Conservation (phyloP, 495 filamentous ascomycete genomes). For the Durotheca rogersii region DNA sequence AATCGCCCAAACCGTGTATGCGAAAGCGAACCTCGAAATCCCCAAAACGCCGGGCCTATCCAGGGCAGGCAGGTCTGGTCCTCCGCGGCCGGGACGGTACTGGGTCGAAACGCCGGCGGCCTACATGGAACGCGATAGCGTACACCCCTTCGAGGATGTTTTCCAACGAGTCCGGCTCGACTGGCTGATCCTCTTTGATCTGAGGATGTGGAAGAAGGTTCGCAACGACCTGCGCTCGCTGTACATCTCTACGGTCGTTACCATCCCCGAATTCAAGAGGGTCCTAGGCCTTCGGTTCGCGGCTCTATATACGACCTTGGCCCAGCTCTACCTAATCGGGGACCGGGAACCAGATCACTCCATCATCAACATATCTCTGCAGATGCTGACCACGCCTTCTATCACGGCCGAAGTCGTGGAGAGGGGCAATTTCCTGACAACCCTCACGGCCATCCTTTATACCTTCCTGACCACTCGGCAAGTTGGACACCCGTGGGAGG, state of each 20-base stretch:
- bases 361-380: slow-evolving; percentile 93
- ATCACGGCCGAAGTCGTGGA: slow-evolving; percentile 94
- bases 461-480: slow-evolving; percentile 95
- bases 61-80: slow-evolving; percentile 33
- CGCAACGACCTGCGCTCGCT: slow-evolving; percentile 87
- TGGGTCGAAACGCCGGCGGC: slow-evolving; percentile 80
- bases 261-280: slow-evolving; percentile 94
- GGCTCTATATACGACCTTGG: slow-evolving; percentile 87
- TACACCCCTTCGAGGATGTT: slow-evolving; percentile 78
- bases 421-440: slow-evolving; percentile 94
- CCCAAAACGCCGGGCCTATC: slow-evolving; percentile 55
- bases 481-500: slow-evolving; percentile 87
- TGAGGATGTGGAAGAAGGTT: slow-evolving; percentile 94
- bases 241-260: slow-evolving; percentile 94
- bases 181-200: slow-evolving; percentile 94
- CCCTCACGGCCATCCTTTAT: slow-evolving; percentile 92
- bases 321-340: slow-evolving; percentile 93
- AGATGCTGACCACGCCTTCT: slow-evolving; percentile 94
- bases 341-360: slow-evolving; percentile 97
- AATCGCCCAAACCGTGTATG: slow-evolving; percentile 55
- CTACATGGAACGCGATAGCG: slow-evolving; percentile 56
- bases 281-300: slow-evolving; percentile 89
- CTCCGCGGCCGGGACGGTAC: slow-evolving; percentile 64
- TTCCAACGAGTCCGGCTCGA: slow-evolving; percentile 87
- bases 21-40: slow-evolving; percentile 56